A percentile compares a stretch with the other conserved stretches of the same genome.
phyloP scores from a whole-genome alignment of 805 yeast species.

The Barnettozyma botsteinii region DNA sequence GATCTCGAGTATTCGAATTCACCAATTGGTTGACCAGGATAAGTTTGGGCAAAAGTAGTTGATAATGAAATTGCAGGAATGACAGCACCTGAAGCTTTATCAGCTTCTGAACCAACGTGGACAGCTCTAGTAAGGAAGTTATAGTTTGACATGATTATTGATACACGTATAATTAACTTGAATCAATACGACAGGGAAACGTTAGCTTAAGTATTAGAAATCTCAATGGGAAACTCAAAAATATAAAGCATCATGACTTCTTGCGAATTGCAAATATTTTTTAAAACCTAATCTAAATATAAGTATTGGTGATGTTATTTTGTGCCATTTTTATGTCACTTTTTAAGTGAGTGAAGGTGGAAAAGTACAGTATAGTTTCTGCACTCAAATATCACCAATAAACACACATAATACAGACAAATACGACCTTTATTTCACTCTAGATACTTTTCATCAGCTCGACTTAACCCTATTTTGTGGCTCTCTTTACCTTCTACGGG shows the following conservation, averaged over 20 bases:
- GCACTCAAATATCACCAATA: no score
- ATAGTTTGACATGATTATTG: constrained; percentile 25
- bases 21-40: constrained; percentile 75
- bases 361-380: no score
- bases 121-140: constrained; percentile 75
- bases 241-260: no score
- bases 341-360: not conserved
- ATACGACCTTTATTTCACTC: no score
- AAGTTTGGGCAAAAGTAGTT: constrained; percentile 77
- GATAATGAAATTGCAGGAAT: constrained; percentile 79
- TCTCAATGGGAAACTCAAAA: no score
- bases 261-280: constrained; percentile 2
- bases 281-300: not conserved
- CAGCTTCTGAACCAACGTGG: constrained; percentile 74
- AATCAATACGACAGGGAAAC: no score
- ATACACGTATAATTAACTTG: no score
- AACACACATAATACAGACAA: no score
- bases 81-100: constrained; percentile 77
- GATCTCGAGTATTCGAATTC: constrained; percentile 80
- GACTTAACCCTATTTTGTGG: not conserved
- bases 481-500: not conserved
- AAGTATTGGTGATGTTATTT: not conserved
- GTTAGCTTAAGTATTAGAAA: no score
- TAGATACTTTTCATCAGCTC: no score
- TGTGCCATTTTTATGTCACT: constrained; percentile 1